Evolutionary conservation across 2,329 filamentous ascomycete genomes (phyloP).

Genomic region (Ascochyta fabae): DNA sequence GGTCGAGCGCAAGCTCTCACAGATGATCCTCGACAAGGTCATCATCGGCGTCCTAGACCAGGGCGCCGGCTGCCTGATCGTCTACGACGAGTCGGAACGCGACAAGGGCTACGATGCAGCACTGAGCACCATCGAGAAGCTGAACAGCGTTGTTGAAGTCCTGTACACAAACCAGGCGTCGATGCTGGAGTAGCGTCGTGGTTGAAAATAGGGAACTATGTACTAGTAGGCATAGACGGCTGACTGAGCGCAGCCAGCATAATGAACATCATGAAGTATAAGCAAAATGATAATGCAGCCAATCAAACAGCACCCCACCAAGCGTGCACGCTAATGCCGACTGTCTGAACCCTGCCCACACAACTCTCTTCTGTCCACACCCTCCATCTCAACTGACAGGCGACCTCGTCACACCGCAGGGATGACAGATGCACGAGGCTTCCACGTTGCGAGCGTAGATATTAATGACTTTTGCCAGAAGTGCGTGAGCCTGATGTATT

Average conservation of each 20-base stretch:
- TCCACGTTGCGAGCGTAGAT: neutral
- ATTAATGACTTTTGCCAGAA: no score
- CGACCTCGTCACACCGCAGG: constrained; percentile 1
- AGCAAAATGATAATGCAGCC: constrained; percentile 12
- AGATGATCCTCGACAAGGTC: constrained; percentile 99
- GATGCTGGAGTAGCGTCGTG: constrained; percentile 76
- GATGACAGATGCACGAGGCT: neutral
- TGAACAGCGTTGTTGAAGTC: constrained; percentile 96
- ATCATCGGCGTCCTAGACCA: constrained; percentile 98
- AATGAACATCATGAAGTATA: constrained; percentile 21
- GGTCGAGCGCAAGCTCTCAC: constrained; percentile 96
- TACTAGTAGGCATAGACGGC: constrained; percentile 43
- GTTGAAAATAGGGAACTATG: constrained; percentile 24
- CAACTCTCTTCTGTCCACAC: neutral
- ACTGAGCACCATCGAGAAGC: constrained; percentile 91
- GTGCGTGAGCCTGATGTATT: no score
- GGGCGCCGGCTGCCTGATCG: constrained; percentile 94
- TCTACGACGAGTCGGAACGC: constrained; percentile 92
- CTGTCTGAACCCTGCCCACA: neutral
- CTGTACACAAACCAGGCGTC: constrained; percentile 98
- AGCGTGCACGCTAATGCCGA: neutral
- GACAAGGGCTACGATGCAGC: constrained; percentile 95
- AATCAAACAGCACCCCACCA: neutral
- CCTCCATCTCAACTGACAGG: neutral
- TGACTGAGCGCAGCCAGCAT: constrained; percentile 26